phyloP scores from a whole-genome alignment of 345 rosid species.

The Psidium guajava region DNA sequence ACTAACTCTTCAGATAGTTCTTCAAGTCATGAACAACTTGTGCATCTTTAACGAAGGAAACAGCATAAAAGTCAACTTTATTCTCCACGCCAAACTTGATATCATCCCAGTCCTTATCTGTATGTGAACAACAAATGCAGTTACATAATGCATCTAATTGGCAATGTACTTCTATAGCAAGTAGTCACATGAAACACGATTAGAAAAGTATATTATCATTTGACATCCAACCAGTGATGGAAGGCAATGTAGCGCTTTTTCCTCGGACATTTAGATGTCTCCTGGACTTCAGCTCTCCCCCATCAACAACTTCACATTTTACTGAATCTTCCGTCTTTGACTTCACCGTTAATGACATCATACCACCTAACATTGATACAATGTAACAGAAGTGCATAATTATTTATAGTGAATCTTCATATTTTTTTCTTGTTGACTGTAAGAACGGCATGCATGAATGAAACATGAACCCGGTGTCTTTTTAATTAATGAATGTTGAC shows the following conservation, averaged over 20 bases:
- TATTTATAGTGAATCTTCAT: not conserved
- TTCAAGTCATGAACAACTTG: constrained; percentile 97
- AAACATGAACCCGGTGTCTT: not conserved
- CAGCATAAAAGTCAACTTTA: constrained; percentile 91
- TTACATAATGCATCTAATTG: not conserved
- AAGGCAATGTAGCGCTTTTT: constrained; percentile 94
- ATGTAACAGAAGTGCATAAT: not conserved
- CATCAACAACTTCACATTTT: constrained; percentile 89
- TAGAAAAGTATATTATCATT: not conserved
- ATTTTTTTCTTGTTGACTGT: not conserved
- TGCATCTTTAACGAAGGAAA: constrained; percentile 97
- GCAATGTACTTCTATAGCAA: not conserved
- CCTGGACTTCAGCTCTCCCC: constrained; percentile 98
- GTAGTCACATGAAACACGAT: not conserved
- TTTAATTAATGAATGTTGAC: not conserved
- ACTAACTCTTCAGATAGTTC: constrained; percentile 68
- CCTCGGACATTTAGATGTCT: constrained; percentile 96
- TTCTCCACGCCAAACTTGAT: constrained; percentile 97
- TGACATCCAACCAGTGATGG: constrained; percentile 60
- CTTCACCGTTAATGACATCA: constrained; percentile 90
- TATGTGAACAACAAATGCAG: constrained; percentile 4
- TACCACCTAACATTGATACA: constrained; percentile 53
- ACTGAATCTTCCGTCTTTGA: constrained; percentile 95
- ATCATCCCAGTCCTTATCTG: constrained; percentile 99
- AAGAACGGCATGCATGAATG: not conserved